A percentile compares a stretch with the other conserved stretches of the same genome.
These are phyloP conservation scores for Sclerotinia glacialis DNA, from an alignment of 2,329 filamentous ascomycete genomes.

Conservation along the genomic window DNA sequence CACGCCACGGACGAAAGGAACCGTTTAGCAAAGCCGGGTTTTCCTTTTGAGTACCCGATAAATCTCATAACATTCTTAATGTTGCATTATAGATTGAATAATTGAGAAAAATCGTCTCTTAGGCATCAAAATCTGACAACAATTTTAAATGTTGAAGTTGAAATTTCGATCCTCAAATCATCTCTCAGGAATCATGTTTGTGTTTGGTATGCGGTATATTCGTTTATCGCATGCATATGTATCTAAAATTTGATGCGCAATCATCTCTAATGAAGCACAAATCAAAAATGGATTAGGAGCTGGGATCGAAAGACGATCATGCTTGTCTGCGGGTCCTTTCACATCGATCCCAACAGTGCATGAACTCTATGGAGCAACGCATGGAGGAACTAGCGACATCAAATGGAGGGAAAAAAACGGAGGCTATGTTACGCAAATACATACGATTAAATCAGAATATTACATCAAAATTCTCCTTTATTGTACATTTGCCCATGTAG, in stretches of 20 bases:
- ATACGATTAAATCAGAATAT: background rate
- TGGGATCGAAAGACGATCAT: constrained; percentile 8
- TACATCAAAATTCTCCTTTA: background rate
- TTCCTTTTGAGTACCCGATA: background rate
- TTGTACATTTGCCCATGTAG: background rate
- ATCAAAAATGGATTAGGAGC: background rate
- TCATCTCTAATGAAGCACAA: background rate
- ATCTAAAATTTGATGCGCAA: background rate
- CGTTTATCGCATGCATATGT: background rate
- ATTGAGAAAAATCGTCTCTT: background rate
- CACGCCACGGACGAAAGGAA: background rate
- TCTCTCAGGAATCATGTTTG: too few species aligned
- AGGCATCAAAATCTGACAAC: background rate
- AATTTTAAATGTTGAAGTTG: background rate
- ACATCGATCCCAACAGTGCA: background rate
- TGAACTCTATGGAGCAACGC: background rate
- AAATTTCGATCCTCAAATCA: background rate
- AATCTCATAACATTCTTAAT: background rate
- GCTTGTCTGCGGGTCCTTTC: background rate
- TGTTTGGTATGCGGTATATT: constrained; percentile 1
- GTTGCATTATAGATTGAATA: background rate
- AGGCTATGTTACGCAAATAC: background rate
- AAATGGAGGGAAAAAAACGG: background rate
- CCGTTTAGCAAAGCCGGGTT: background rate
- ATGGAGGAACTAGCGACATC: background rate